These are phyloP conservation scores for Rhodotorula babjevae DNA, from an alignment of 768 basidiomycete genomes.

Conservation along the genomic window DNA sequence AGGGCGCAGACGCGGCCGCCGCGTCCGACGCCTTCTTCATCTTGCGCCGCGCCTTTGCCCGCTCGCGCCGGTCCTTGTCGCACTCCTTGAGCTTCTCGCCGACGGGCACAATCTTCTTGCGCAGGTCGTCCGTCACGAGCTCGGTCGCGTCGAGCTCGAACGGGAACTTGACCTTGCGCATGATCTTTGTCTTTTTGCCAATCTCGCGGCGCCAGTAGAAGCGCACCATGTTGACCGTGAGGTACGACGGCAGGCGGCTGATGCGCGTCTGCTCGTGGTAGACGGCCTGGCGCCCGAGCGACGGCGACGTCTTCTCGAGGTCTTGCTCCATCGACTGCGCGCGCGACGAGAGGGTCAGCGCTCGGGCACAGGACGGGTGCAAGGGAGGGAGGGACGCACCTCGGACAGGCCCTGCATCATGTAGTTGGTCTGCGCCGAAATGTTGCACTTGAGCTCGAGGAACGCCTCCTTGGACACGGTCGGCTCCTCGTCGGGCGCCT, in stretches of 20 bases:
- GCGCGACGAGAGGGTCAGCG: no score
- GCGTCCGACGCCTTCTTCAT: conserved; percentile 46
- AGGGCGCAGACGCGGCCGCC: neutral
- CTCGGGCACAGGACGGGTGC: neutral
- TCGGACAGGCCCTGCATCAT: conserved; percentile 79
- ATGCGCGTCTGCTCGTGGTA: conserved; percentile 78
- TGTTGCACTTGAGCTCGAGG: conserved; percentile 89
- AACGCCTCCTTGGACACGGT: conserved; percentile 65
- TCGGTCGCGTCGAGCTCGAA: conserved; percentile 81
- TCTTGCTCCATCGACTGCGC: conserved; percentile 75
- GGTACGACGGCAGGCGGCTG: conserved; percentile 67
- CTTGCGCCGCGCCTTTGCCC: conserved; percentile 73
- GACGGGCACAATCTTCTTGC: conserved; percentile 64
- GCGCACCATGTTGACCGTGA: conserved; percentile 90
- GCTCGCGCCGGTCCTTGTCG: conserved; percentile 75
- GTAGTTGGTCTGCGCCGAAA: conserved; percentile 76
- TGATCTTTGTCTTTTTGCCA: conserved; percentile 86
- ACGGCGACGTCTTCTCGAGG: conserved; percentile 75
- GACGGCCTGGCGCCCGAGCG: conserved; percentile 69
- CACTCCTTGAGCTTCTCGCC: conserved; percentile 69
- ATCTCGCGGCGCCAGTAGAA: conserved; percentile 94
- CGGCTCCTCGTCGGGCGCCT: conserved; percentile 71
- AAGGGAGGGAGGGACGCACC: conserved; percentile 49
- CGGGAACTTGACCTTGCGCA: conserved; percentile 81
- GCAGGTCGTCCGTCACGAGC: conserved; percentile 72